Evolutionary conservation across 306 rosid genomes (phyloP).

Genomic region (Purshia tridentata): DNA sequence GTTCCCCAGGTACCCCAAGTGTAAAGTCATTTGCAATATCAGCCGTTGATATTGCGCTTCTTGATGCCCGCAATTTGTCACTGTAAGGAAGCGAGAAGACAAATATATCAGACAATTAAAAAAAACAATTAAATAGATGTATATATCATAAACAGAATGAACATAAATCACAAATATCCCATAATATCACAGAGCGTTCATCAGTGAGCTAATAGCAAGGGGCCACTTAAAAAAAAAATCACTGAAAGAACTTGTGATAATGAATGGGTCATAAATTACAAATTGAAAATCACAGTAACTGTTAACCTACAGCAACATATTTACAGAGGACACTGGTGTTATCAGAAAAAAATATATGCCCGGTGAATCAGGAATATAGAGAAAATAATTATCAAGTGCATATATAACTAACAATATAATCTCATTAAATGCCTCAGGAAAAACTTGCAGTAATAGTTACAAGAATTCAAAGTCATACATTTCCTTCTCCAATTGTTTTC

Average conservation of each 20-base stretch:
- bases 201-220: not conserved
- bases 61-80: conserved; percentile 75
- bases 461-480: conserved; percentile 53
- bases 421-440: not conserved
- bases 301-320: not conserved
- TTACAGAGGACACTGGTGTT: not conserved
- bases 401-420: not conserved
- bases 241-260: not conserved
- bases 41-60: conserved; percentile 75
- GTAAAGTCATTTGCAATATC: conserved; percentile 72
- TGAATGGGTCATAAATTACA: not conserved
- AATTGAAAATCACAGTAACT: not conserved
- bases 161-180: not conserved
- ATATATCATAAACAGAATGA: not conserved
- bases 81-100: conserved; percentile 38
- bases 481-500: conserved; percentile 88
- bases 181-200: not conserved
- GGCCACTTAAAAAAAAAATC: not conserved
- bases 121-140: not conserved
- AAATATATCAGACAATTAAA: not conserved
- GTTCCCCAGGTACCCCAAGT: conserved; percentile 63
- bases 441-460: not conserved
- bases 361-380: not conserved
- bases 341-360: not conserved
- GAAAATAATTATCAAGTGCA: not conserved